phyloP scores from a whole-genome alignment of 106 monocot species.

The Iris macrosiphon region DNA sequence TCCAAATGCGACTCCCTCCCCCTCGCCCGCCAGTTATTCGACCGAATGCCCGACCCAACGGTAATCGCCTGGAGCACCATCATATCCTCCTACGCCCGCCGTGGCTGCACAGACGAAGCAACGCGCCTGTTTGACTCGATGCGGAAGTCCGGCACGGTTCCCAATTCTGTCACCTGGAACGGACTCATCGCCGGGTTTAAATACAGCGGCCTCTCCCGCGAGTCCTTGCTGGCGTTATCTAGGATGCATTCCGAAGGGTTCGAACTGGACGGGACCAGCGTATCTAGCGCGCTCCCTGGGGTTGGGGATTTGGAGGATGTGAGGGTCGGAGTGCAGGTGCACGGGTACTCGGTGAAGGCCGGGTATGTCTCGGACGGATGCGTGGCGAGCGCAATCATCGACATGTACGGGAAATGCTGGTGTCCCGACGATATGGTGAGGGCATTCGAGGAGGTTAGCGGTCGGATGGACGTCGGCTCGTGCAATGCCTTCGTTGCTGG shows the following conservation, averaged over 20 bases:
- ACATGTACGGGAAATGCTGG: constrained; percentile 66
- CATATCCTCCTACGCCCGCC: constrained; percentile 15
- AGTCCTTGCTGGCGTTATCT: constrained; percentile 18
- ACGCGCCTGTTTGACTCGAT: constrained; percentile 25
- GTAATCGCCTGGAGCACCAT: constrained; percentile 62
- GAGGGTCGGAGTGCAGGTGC: constrained; percentile 37
- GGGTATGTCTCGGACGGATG: constrained; percentile 30
- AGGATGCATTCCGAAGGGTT: constrained; percentile 49
- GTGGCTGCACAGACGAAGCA: constrained; percentile 18
- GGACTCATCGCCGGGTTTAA: constrained; percentile 64
- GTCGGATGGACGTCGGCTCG: constrained; percentile 32
- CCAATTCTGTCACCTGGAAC: constrained; percentile 69
- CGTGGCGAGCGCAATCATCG: constrained; percentile 49
- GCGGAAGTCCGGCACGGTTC: constrained; percentile 26
- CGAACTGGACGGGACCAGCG: constrained; percentile 24
- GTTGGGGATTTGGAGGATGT: constrained; percentile 36
- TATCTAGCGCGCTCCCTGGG: constrained; percentile 50
- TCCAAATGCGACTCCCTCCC: constrained; percentile 22
- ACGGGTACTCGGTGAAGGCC: constrained; percentile 39
- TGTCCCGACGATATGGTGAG: constrained; percentile 31
- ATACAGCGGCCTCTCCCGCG: constrained; percentile 19
- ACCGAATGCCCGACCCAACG: constrained; percentile 28
- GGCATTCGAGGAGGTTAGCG: constrained; percentile 31
- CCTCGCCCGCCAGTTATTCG: constrained; percentile 45
- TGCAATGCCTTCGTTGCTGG: constrained; percentile 76